phyloP scores from a whole-genome alignment of 495 filamentous ascomycete species.

The Xylona heveae region DNA sequence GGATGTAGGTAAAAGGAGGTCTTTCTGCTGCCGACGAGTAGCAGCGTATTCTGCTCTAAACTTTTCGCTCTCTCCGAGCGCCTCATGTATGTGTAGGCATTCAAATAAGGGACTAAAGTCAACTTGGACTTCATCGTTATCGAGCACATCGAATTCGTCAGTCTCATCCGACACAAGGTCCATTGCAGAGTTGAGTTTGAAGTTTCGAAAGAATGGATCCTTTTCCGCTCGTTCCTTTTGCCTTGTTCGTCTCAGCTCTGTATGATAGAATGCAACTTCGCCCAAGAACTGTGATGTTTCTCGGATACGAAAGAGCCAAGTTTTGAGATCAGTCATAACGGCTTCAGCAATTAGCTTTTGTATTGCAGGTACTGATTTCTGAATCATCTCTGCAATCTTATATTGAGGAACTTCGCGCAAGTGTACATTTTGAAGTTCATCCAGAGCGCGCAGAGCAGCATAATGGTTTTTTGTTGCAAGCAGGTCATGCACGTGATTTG shows the following conservation, averaged over 20 bases:
- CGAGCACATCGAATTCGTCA: constrained; percentile 83
- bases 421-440: constrained; percentile 92
- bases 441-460: constrained; percentile 75
- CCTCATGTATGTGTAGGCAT: constrained; percentile 90
- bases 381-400: constrained; percentile 89
- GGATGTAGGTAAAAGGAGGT: constrained; percentile 55
- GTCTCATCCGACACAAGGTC: constrained; percentile 87
- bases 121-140: constrained; percentile 84
- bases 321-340: constrained; percentile 93
- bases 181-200: constrained; percentile 89
- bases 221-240: constrained; percentile 61
- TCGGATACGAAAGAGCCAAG: constrained; percentile 89
- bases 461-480: constrained; percentile 86
- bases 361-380: constrained; percentile 79
- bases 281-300: constrained; percentile 90
- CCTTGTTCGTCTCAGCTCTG: constrained; percentile 62
- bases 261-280: constrained; percentile 93
- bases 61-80: constrained; percentile 75
- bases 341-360: constrained; percentile 85
- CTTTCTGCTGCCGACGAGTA: constrained; percentile 77
- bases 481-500: constrained; percentile 87
- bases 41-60: constrained; percentile 80
- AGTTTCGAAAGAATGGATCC: constrained; percentile 47
- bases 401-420: constrained; percentile 82
- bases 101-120: constrained; percentile 93